Evolutionary conservation across 768 basidiomycete genomes (phyloP), one percentile per base, ranked within the genome.

Genomic region (Russula foetens): DNA sequence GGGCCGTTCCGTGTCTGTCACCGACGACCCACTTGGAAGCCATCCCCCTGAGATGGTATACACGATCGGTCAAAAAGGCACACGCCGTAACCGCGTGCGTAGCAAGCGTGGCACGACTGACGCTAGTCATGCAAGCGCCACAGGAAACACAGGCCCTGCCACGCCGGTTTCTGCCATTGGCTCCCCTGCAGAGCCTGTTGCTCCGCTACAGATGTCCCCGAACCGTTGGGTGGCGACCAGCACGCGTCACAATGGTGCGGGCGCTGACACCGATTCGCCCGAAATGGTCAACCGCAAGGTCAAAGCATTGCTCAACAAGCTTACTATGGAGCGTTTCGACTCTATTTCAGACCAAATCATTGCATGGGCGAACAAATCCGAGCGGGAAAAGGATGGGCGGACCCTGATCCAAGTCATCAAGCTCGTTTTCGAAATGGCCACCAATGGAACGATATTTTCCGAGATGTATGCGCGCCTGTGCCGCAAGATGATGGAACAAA

Each of bases 321-420:
- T 98, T 39, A 95, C 95, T 17, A 89, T 94, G 84, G 93, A 98
- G 78, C 90, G 88, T 66, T 98, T 98, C 79, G 91, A 94, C 66
- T 86, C 90, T 9, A 97, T 98, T 69, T 95, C 94, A 3, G 85
- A 90, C 70, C 93, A 98, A 73, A 96, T 98, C 71, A 88, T 98
- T 64, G 73, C 81, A 11, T 98, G 93, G 92, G 95, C 93, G 31
- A 96, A 98, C 81, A 91, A 84, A 76, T 91, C 88, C 5, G 86
- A 88, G 77, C n/a, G 92, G 93, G 66, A 92, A 94, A 77, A 88
- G n/a, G n/a, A n/a, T n/a, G n/a, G n/a, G n/a, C n/a, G n/a, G n/a
- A n/a, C n/a, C n/a, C n/a, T n/a, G n/a, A n/a, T n/a, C n/a, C n/a
- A n/a, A n/a, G n/a, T 96, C 70, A 85, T 75, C 69, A 82, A 81